Percentiles rank a stretch among this genome's conserved stretches.
These are phyloP conservation scores for Parascedosporium putredinis DNA, from an alignment of 2,329 filamentous ascomycete genomes.

Conservation along the genomic window DNA sequence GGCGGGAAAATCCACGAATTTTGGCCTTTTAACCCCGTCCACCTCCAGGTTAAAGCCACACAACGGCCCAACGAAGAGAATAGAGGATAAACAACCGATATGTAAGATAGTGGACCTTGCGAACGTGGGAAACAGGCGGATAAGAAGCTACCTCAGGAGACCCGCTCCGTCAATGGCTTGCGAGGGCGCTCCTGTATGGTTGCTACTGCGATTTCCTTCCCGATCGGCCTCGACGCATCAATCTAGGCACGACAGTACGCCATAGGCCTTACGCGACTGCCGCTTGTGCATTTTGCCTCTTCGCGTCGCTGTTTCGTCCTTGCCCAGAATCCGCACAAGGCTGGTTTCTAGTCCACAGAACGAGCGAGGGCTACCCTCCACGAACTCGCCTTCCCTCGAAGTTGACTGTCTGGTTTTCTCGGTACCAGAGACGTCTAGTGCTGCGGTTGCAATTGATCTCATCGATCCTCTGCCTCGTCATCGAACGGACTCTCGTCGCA, in stretches of 20 bases:
- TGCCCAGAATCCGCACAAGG: not conserved
- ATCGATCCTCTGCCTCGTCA: not conserved
- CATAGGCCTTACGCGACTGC: not conserved
- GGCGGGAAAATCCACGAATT: not conserved
- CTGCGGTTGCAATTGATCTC: too few relatives aligned
- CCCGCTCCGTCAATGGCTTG: not conserved
- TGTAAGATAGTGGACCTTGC: not conserved
- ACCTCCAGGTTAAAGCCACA: not conserved
- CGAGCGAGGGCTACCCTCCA: not conserved
- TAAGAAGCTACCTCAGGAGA: not conserved
- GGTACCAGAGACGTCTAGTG: not conserved
- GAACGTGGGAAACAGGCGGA: not conserved
- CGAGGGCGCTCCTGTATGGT: not conserved
- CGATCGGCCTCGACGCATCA: not conserved
- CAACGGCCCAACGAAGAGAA: not conserved
- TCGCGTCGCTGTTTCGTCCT: too few relatives aligned
- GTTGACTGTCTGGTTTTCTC: not conserved
- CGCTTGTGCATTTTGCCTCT: not conserved
- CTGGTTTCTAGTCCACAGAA: not conserved
- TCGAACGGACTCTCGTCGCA: too few relatives aligned
- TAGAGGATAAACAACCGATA: not conserved
- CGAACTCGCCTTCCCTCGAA: not conserved
- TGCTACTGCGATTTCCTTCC: not conserved
- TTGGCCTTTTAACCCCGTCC: conserved; percentile 1
- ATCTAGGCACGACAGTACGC: too few relatives aligned